Base-by-base conservation (phyloP, 306 rosid species). In the Astragalus membranaceus region DNA sequence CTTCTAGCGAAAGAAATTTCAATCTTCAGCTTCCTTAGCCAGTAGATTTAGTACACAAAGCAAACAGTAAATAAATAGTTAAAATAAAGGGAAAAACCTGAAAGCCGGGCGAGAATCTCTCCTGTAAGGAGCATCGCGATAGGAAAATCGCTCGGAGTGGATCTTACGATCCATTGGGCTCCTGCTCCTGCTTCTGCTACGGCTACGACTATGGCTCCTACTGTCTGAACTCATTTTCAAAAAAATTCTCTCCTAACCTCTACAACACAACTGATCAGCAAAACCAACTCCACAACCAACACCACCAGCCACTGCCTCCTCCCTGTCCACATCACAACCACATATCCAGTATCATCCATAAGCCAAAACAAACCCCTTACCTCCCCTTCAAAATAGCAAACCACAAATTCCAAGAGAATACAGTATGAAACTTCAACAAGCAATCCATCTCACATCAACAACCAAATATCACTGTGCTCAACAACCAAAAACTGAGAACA, bases 301-400 rank as follows among this genome's bases (percentile, higher is more conserved):
- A 84, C 79, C 76, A 80, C 85, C 81, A 83, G 86, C 82, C 65
- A 80, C 88, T 61, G 90, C 73, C 83, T 86, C 85, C 96, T 85
- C 99, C 99, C 99, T 91, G 99, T 89, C 97, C 99, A 95, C 86
- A 95, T 86, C 77, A 90, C 91, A 94, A 88, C 96, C 3, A 26
- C 93, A 88, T 86, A 86, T 86, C 97, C 88, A 91, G 81, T 35
- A 81, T 93, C 96, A 83, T 86, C 95, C 91, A 89, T 75, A 88
- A 74, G 70, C 84, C 90, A 84, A 84, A 80, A 84, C 90, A 89
- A 79, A 86, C 80, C 88, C 85, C 88, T 87, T 66, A 81, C 91
- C 84, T 82, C 85, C 89, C 89, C 79, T 86, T 86, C 84, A 88
- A 83, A 80, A 83, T 82, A 77, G 70, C 74, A 85, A 87, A 87